Evolutionary conservation across 306 rosid genomes (phyloP), one percentile per base, ranked within the genome.

Genomic region (Quercus mongolica): DNA sequence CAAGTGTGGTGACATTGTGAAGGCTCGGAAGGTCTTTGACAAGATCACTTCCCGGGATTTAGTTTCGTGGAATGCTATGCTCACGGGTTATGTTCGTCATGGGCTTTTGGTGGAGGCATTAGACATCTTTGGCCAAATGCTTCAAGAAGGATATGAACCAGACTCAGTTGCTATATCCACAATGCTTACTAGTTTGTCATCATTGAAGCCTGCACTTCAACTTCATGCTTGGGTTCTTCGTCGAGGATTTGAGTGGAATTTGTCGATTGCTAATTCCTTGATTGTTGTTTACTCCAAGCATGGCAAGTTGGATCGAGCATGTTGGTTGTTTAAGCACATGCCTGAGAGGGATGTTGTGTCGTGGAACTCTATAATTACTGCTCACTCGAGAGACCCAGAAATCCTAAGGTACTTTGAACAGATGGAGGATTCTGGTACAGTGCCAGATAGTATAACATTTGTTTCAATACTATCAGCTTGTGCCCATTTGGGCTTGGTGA

Each of bases 21-120:
- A 85, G 86, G 97, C 98, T 15, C 76, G 87, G 56, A 92, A 87
- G 80, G 44, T 89, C 52, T 95, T 95, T 73, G 77, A 86, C 46
- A 86, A 83, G 81, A 88, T 95, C 71, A 62, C 56, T 28, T n/a
- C 14, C 20, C 79, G 86, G 74, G 99, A 95, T 80, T 76, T 79
- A 4, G 87, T 95, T 79, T 92, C 99, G 0, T 92, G 99, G 99
- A 95, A 95, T 76, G 84, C 97, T 2, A 92, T 95, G 90, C 91
- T 95, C 7, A 78, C 91, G 5, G 89, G 89, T 56, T 92, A 89
- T 78, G 75, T 90, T 80, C 97, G 80, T 63, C 93, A 93, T 19
- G 94, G 90, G 74, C 87, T 91, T 73, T 80, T 89, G 74, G 65
- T 57, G 74, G 91, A 85, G 81, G 97, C 94, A 23, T 62, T 88